Evolutionary conservation across 208 protist genomes (phyloP).

Genomic region (Trypanosoma cruzi): DNA sequence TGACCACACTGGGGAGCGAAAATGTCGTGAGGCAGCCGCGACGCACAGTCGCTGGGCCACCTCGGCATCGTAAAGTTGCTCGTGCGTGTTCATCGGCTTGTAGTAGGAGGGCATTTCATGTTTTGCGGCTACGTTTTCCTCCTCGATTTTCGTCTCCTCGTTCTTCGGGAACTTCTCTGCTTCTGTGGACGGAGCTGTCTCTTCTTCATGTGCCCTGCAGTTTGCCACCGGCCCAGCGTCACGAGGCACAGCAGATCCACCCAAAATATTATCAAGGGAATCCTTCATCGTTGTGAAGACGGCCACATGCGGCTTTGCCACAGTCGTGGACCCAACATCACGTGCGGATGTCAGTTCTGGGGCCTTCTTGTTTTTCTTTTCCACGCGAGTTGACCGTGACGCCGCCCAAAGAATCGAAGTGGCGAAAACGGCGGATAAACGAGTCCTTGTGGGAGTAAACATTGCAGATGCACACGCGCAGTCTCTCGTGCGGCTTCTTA

Average conservation of each 20-base stretch:
- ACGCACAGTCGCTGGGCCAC: constrained; percentile 25
- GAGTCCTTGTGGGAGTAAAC: constrained; percentile 1
- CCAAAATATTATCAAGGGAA: constrained; percentile 13
- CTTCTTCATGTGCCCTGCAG: neutral
- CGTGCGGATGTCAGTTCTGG: too few species aligned
- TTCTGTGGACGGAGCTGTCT: neutral
- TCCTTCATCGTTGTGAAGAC: constrained; percentile 9
- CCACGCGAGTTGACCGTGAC: constrained; percentile 7
- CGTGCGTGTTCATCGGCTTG: constrained; percentile 23
- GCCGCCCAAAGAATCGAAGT: constrained; percentile 1
- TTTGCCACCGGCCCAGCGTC: neutral
- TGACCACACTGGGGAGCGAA: constrained; percentile 56
- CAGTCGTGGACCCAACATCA: neutral
- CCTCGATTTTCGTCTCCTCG: neutral
- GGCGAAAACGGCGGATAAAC: neutral
- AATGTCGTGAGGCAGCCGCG: constrained; percentile 23
- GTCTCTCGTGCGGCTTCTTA: neutral
- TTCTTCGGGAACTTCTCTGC: neutral
- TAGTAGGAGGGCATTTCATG: constrained; percentile 14
- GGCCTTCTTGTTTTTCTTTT: constrained; percentile 2
- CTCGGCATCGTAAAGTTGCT: constrained; percentile 29
- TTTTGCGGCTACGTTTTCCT: neutral
- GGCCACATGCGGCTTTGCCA: neutral
- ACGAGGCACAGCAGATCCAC: neutral
- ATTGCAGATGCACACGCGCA: too few species aligned